phyloP scores from a whole-genome alignment of 2,329 filamentous ascomycete genomes.

The Didymella segeticola region DNA sequence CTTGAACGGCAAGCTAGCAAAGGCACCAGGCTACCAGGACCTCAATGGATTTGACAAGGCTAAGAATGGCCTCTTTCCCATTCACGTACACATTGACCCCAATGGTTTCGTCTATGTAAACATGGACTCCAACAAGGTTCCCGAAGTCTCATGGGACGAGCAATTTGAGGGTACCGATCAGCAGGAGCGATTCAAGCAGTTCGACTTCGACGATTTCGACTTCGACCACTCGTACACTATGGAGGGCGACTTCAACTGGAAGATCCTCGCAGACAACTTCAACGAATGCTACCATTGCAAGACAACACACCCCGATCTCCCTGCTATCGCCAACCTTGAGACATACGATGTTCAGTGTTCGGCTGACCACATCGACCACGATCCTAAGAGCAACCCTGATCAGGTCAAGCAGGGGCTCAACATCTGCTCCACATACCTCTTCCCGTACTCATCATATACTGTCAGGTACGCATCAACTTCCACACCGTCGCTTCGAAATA shows the following conservation, averaged over 20 bases:
- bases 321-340: constrained; percentile 62
- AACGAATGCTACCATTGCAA: constrained; percentile 72
- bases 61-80: constrained; percentile 46
- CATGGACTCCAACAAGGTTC: constrained; percentile 42
- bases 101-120: constrained; percentile 49
- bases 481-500: background rate
- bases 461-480: constrained; percentile 30
- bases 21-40: constrained; percentile 53
- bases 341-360: constrained; percentile 54
- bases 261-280: constrained; percentile 62
- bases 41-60: constrained; percentile 50
- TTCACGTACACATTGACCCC: constrained; percentile 41
- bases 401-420: constrained; percentile 34
- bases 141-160: constrained; percentile 40
- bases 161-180: constrained; percentile 42
- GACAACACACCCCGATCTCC: constrained; percentile 65
- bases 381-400: constrained; percentile 38
- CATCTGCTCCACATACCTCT: constrained; percentile 42
- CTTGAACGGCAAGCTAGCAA: constrained; percentile 52
- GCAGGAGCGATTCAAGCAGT: constrained; percentile 43
- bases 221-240: constrained; percentile 52
- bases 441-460: constrained; percentile 41
- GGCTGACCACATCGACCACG: constrained; percentile 43
- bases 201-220: constrained; percentile 52
- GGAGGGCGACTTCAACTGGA: constrained; percentile 45